Evolutionary conservation across 2,329 filamentous ascomycete species (phyloP).

Genomic region (Penicillium psychrosexuale): DNA sequence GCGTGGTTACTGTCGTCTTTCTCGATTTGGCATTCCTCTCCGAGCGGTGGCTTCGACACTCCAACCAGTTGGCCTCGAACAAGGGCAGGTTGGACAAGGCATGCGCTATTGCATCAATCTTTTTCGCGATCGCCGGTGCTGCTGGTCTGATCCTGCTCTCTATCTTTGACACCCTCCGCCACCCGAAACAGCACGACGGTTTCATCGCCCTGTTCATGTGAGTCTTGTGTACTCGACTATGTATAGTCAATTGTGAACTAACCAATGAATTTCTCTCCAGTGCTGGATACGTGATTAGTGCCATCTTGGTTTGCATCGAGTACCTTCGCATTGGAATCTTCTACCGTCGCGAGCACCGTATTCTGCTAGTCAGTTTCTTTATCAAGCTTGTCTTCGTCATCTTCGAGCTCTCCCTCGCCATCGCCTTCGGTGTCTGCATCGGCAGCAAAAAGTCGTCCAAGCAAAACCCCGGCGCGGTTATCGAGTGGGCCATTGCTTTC

Average conservation of each 20-base stretch:
- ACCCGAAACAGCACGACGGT: slow-evolving; percentile 66
- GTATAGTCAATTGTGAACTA: not conserved
- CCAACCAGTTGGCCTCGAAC: slow-evolving; percentile 74
- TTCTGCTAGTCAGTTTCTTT: slow-evolving; percentile 78
- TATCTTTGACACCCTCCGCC: slow-evolving; percentile 76
- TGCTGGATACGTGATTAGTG: slow-evolving; percentile 76
- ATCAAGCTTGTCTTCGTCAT: slow-evolving; percentile 83
- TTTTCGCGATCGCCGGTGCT: slow-evolving; percentile 72
- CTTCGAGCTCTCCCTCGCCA: slow-evolving; percentile 66
- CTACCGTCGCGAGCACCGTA: slow-evolving; percentile 65
- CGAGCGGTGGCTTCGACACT: slow-evolving; percentile 83
- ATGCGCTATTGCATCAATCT: slow-evolving; percentile 39
- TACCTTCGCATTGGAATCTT: slow-evolving; percentile 81
- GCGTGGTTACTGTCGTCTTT: slow-evolving; percentile 65
- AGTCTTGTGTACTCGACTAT: slow-evolving; percentile 12
- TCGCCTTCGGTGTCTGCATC: slow-evolving; percentile 62
- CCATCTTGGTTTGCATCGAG: slow-evolving; percentile 85
- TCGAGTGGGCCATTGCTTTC: slow-evolving; percentile 78
- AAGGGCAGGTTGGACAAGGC: slow-evolving; percentile 43
- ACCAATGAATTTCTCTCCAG: slow-evolving; percentile 18
- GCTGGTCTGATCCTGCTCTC: slow-evolving; percentile 76
- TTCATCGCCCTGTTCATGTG: slow-evolving; percentile 79
- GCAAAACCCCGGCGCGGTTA: slow-evolving; percentile 67
- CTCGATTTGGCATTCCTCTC: slow-evolving; percentile 77
- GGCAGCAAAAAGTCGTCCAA: slow-evolving; percentile 46